Base-by-base conservation (phyloP, 495 filamentous ascomycete species). In the Neurospora sp. region DNA sequence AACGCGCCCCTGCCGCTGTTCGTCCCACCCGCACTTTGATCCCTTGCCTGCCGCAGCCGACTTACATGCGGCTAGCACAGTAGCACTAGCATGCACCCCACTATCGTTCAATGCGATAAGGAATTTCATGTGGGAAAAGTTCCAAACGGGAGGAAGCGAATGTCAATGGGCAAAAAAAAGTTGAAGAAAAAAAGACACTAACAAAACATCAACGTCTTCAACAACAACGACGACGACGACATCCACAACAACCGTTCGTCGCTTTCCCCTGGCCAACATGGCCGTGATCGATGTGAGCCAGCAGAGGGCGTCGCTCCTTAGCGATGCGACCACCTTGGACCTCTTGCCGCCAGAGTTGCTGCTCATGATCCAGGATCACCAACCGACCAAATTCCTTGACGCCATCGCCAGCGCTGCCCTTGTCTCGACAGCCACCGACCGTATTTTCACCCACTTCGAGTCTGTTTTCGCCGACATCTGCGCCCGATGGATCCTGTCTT, bases 381-480 rank as follows among this genome's bases (percentile, higher is more conserved):
- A 84, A 71, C 86, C 90, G 76, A 83, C 85, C 71, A 84, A 88
- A 76, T 91, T 93, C 81, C 88, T 96, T 71, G 88, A 92, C 79
- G 86, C 88, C 72, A 84, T 97, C 78, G 86, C 92, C 72, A 81
- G 82, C 73, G 86, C 89, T 72, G 90, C 93, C 38, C 85, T 95
- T 74, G 83, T 90, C 74, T 85, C 92, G 69, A 79, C 83, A 71
- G 84, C 86, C 74, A 94, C 93, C 71, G 85, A 91, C 74, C 80
- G 80, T 20, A 84, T 97, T 77, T 94, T 94, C 77, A 82, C 85
- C 74, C 83, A 89, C 73, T 92, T 93, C 79, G 88, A 92, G 81
- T 82, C 83, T 69, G 80, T 93, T 69, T 91, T 95, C 76, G 88
- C 93, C 74, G 93, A 98, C 79, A 81, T 94, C 66, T 93, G 91